Evolutionary conservation across 108 stramenopile species (phyloP).

Genomic region (Thalassiosira profunda): DNA sequence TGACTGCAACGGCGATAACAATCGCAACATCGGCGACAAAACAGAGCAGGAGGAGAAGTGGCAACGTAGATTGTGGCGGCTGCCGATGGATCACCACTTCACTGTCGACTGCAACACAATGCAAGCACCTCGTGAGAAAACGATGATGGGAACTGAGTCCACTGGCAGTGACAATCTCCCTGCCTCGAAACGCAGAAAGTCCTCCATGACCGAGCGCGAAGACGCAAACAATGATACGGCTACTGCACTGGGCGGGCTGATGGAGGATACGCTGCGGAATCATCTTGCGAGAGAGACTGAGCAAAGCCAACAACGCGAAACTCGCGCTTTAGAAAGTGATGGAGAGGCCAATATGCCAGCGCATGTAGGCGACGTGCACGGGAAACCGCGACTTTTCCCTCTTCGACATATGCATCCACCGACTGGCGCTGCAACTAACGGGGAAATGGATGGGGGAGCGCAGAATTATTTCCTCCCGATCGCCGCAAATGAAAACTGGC

Average conservation of each 20-base stretch:
- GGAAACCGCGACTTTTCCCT: slow-evolving; percentile 12
- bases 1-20: neutral
- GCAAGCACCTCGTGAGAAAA: slow-evolving; percentile 31
- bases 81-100: slow-evolving; percentile 27
- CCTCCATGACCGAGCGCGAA: neutral
- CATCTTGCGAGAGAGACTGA: no score
- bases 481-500: slow-evolving; percentile 25
- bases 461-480: slow-evolving; percentile 15
- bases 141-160: no score
- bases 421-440: no score
- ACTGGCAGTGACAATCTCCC: neutral
- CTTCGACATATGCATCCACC: slow-evolving; percentile 19
- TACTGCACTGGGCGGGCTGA: neutral
- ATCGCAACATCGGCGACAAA: neutral
- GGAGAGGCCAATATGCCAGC: slow-evolving; percentile 1
- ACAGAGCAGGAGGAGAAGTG: neutral
- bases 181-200: slow-evolving; percentile 10
- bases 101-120: slow-evolving; percentile 11
- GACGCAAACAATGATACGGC: slow-evolving; percentile 8
- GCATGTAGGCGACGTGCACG: slow-evolving; percentile 39
- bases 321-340: no score
- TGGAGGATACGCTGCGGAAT: slow-evolving; percentile 3
- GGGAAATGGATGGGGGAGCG: neutral
- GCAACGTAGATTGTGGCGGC: slow-evolving; percentile 34
- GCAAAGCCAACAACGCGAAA: no score